A percentile compares a stretch with the other conserved stretches of the same genome.
Conservation (phyloP, 352 stramenopile genomes). For the Pythium myriotylum region DNA sequence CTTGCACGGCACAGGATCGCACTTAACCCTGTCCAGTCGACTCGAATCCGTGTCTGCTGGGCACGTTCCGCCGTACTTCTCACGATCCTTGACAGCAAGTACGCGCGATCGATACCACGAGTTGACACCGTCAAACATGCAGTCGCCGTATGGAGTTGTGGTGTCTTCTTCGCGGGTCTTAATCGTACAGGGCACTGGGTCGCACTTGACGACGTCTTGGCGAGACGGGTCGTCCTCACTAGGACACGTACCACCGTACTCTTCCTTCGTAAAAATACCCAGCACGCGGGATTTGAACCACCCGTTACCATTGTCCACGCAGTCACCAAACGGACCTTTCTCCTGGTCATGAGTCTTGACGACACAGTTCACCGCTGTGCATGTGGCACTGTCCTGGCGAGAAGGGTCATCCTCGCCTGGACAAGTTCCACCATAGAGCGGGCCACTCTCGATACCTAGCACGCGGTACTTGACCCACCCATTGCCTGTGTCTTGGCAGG, state of each 20-base stretch:
- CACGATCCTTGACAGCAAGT: background rate
- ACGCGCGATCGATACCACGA: background rate
- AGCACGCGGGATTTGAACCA: background rate
- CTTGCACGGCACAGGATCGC: conserved; percentile 1
- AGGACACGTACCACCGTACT: background rate
- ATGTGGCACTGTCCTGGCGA: too few relatives aligned
- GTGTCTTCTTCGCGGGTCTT: background rate
- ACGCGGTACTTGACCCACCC: background rate
- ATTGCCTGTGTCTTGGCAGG: background rate
- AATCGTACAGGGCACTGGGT: background rate
- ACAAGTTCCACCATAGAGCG: conserved; percentile 5
- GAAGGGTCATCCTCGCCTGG: background rate
- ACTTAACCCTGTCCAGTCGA: background rate
- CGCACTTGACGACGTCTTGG: background rate
- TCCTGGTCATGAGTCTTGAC: background rate
- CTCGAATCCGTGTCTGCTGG: background rate
- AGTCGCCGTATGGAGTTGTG: background rate
- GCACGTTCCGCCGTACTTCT: conserved; percentile 2
- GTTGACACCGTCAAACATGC: background rate
- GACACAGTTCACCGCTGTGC: background rate
- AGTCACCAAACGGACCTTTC: background rate
- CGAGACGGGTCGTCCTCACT: background rate
- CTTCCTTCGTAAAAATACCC: background rate
- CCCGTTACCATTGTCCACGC: background rate
- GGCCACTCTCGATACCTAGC: background rate